phyloP scores from a whole-genome alignment of 2,329 filamentous ascomycete species.

The Aurifilum marmelostoma region DNA sequence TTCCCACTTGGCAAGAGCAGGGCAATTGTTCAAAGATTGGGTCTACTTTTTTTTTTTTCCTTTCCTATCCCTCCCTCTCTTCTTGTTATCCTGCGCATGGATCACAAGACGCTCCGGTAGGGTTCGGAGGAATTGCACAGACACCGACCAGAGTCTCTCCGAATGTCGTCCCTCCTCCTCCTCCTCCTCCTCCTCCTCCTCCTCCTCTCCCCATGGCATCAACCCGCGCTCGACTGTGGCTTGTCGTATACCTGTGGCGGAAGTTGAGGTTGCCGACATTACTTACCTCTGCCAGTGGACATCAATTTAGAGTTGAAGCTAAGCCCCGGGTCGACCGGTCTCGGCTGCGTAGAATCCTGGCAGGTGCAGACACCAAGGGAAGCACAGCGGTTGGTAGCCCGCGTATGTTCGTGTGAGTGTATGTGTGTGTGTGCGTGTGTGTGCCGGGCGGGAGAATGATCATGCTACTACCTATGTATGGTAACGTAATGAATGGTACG shows the following conservation, averaged over 20 bases:
- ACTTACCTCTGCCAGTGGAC: background rate
- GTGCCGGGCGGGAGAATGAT: background rate
- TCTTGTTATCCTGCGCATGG: background rate
- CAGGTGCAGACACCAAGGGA: background rate
- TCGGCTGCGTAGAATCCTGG: background rate
- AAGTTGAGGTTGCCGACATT: background rate
- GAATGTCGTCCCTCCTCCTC: background rate
- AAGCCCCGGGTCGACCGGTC: background rate
- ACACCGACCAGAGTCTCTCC: background rate
- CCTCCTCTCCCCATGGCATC: background rate
- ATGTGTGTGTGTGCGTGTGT: too few species aligned
- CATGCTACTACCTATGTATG: background rate
- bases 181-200: background rate
- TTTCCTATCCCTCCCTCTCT: too few species aligned
- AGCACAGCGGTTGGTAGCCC: background rate
- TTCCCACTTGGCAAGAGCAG: background rate
- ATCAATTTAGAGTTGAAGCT: slow-evolving; percentile 26
- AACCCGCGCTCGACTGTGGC: background rate
- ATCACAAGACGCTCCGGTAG: background rate
- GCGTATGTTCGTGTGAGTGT: too few species aligned
- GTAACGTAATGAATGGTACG: background rate
- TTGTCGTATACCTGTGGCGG: background rate
- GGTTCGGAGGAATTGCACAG: background rate
- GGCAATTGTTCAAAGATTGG: background rate
- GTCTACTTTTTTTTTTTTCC: too few species aligned